Conservation (phyloP, 1,284 basidiomycete genomes). For the Pterulicium gracile region DNA sequence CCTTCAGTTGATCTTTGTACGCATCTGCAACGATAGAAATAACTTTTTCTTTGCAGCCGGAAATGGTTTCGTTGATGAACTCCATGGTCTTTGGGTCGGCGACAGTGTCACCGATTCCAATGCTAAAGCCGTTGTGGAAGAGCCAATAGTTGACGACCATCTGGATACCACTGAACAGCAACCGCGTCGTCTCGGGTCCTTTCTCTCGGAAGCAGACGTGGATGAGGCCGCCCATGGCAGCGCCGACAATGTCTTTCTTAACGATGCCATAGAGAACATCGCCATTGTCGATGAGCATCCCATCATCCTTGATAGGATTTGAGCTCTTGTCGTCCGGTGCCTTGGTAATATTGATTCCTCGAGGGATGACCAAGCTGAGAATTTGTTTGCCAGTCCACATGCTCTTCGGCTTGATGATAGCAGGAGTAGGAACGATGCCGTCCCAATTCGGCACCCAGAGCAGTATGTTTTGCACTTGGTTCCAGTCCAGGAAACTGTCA, state of each 20-base stretch:
- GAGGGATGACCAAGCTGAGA: slow-evolving; percentile 86
- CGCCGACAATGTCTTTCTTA: slow-evolving; percentile 97
- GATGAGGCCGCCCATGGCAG: slow-evolving; percentile 88
- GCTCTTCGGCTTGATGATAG: slow-evolving; percentile 94
- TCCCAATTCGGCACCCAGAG: slow-evolving; percentile 99
- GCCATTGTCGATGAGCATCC: slow-evolving; percentile 95
- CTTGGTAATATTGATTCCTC: slow-evolving; percentile 90
- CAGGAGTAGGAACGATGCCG: slow-evolving; percentile 84
- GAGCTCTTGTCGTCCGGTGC: slow-evolving; percentile 72
- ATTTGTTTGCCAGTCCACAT: slow-evolving; percentile 99
- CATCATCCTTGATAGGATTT: slow-evolving; percentile 84
- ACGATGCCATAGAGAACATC: slow-evolving; percentile 94
- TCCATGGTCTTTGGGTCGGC: slow-evolving; percentile 86
- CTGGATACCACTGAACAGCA: slow-evolving; percentile 91
- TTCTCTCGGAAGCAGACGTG: slow-evolving; percentile 98
- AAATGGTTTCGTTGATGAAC: slow-evolving; percentile 78
- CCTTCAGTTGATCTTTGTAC: slow-evolving; percentile 68
- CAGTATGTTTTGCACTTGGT: slow-evolving; percentile 91
- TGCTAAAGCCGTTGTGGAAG: slow-evolving; percentile 97
- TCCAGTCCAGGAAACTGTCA: slow-evolving; percentile 91
- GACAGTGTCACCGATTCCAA: slow-evolving; percentile 98
- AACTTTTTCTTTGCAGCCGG: slow-evolving; percentile 67
- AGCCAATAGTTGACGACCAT: slow-evolving; percentile 98
- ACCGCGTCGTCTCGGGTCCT: slow-evolving; percentile 87
- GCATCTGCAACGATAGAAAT: background rate